Evolutionary conservation across 148 eudicot genomes (phyloP).

Genomic region (Spergularia marina): DNA sequence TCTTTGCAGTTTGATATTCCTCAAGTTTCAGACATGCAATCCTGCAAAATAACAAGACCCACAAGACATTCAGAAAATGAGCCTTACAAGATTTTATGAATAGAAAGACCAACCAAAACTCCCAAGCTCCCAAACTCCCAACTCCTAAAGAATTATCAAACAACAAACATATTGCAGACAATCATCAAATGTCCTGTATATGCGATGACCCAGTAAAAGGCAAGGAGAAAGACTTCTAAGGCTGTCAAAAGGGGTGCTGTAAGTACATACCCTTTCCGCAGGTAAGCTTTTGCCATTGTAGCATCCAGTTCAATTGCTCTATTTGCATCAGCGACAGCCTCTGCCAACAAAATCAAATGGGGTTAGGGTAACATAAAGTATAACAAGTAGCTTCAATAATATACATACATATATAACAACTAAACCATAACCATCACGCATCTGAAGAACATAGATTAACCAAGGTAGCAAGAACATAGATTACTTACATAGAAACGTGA

Average conservation of each 20-base stretch:
- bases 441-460: neutral
- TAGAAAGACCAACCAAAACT: neutral
- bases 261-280: conserved; percentile 77
- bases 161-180: neutral
- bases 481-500: neutral
- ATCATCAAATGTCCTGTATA: neutral
- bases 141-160: neutral
- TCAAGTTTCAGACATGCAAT: conserved; percentile 85
- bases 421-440: neutral
- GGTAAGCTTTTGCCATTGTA: conserved; percentile 76
- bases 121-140: neutral
- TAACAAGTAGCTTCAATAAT: neutral
- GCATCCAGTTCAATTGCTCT: conserved; percentile 79
- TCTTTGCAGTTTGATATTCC: conserved; percentile 89
- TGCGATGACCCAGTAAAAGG: neutral
- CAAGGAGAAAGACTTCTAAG: neutral
- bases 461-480: neutral
- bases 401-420: too few species aligned
- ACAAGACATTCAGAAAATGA: neutral
- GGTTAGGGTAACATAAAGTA: neutral
- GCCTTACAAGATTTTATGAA: neutral
- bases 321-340: conserved; percentile 94
- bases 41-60: conserved; percentile 32
- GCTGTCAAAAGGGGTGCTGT: neutral
- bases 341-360: conserved; percentile 38